Evolutionary conservation across 2,329 filamentous ascomycete genomes (phyloP).

Genomic region (Mollisia scopiformis): DNA sequence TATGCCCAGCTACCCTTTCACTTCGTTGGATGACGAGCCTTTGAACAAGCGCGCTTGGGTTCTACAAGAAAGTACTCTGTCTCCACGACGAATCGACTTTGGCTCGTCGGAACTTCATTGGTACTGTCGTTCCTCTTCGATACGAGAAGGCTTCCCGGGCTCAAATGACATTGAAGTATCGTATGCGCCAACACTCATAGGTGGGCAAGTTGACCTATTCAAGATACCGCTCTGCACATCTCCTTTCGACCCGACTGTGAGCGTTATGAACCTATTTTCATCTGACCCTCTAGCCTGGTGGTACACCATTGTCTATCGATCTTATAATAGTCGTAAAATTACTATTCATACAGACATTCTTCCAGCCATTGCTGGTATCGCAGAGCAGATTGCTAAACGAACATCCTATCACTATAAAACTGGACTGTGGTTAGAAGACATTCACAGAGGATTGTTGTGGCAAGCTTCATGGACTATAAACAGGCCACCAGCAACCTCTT

Average conservation of each 20-base stretch:
- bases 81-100: constrained; percentile 7
- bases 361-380: constrained; percentile 11
- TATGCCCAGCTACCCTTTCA: neutral
- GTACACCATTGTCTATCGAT: constrained; percentile 1
- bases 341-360: constrained; percentile 5
- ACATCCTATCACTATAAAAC: constrained; percentile 6
- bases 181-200: too few species aligned
- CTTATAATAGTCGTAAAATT: neutral
- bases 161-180: neutral
- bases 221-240: neutral
- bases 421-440: constrained; percentile 14
- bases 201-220: neutral
- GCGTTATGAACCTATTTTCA: neutral
- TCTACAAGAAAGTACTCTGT: constrained; percentile 7
- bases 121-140: neutral
- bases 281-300: neutral
- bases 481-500: neutral
- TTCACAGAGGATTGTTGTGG: constrained; percentile 16
- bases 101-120: constrained; percentile 4
- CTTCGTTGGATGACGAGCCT: neutral
- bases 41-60: constrained; percentile 10
- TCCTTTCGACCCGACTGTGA: neutral
- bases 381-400: constrained; percentile 2
- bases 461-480: neutral
- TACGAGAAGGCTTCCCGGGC: neutral